phyloP scores from a whole-genome alignment of 148 eudicot genomes.

The Silene conica region DNA sequence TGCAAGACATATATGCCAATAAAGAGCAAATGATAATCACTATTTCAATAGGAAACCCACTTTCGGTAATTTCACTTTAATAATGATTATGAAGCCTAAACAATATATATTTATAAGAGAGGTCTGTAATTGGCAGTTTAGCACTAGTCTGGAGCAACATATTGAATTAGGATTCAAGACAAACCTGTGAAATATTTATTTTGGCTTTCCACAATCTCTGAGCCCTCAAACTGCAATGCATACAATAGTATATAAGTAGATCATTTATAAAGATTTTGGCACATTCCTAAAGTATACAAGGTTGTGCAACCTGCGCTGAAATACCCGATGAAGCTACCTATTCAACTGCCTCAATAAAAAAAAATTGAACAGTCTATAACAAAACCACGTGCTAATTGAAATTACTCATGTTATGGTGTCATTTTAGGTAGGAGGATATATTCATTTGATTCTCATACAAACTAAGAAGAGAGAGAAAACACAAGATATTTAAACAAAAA shows the following conservation, averaged over 20 bases:
- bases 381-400: too few relatives aligned
- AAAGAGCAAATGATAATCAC: background rate
- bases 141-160: slow-evolving; percentile 4
- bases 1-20: background rate
- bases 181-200: slow-evolving; percentile 73
- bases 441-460: too few relatives aligned
- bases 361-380: too few relatives aligned
- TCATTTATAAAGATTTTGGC: slow-evolving; percentile 1
- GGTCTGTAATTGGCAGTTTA: background rate
- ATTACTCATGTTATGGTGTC: too few relatives aligned
- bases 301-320: background rate
- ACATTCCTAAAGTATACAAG: background rate
- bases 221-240: slow-evolving; percentile 82
- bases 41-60: background rate
- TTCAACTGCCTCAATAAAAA: too few relatives aligned
- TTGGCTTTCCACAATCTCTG: slow-evolving; percentile 58
- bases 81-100: background rate
- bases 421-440: too few relatives aligned
- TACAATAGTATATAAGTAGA: slow-evolving; percentile 13
- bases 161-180: slow-evolving; percentile 15
- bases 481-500: background rate
- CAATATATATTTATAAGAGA: background rate
- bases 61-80: background rate
- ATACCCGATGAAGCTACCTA: background rate
- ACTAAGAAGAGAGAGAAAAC: too few relatives aligned